A percentile compares a stretch with the other conserved stretches of the same genome.
Conservation (phyloP, 305 asterid genomes). For the Fraxinus angustifolia region DNA sequence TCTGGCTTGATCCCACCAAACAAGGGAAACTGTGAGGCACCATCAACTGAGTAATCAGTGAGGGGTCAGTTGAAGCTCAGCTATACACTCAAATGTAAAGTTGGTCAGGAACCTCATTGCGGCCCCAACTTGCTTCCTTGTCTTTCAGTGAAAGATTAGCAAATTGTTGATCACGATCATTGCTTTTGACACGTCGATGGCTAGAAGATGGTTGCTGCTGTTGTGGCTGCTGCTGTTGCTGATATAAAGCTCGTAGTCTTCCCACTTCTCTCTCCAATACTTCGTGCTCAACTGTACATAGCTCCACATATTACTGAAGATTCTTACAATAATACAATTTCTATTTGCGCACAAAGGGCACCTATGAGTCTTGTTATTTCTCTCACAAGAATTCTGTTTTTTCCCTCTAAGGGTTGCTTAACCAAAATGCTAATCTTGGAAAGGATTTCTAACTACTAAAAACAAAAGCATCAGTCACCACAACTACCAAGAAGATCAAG, state of each 20-base stretch:
- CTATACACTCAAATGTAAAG: slow-evolving; percentile 31
- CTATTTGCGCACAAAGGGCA: not conserved
- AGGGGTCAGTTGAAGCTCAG: slow-evolving; percentile 17
- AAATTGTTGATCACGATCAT: slow-evolving; percentile 51
- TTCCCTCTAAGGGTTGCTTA: not conserved
- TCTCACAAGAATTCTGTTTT: not conserved
- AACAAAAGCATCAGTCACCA: not conserved
- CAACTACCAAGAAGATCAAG: not conserved
- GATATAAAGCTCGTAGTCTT: slow-evolving; percentile 48
- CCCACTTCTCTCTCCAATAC: slow-evolving; percentile 63
- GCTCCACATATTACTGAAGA: slow-evolving; percentile 15
- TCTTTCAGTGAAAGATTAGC: slow-evolving; percentile 55
- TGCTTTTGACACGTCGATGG: slow-evolving; percentile 53
- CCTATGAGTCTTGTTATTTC: not conserved
- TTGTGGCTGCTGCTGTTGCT: slow-evolving; percentile 43
- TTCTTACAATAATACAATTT: not conserved
- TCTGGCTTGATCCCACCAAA: slow-evolving; percentile 17
- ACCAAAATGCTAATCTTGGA: not conserved
- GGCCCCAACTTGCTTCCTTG: slow-evolving; percentile 38
- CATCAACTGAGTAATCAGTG: slow-evolving; percentile 23
- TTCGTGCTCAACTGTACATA: slow-evolving; percentile 63
- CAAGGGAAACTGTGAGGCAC: slow-evolving; percentile 16
- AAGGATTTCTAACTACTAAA: not conserved
- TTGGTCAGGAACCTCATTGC: slow-evolving; percentile 36
- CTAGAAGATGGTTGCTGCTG: slow-evolving; percentile 36